phyloP scores from a whole-genome alignment of 371 early-diverging fungal species.

The Amoeboaphelidium protococcarum region DNA sequence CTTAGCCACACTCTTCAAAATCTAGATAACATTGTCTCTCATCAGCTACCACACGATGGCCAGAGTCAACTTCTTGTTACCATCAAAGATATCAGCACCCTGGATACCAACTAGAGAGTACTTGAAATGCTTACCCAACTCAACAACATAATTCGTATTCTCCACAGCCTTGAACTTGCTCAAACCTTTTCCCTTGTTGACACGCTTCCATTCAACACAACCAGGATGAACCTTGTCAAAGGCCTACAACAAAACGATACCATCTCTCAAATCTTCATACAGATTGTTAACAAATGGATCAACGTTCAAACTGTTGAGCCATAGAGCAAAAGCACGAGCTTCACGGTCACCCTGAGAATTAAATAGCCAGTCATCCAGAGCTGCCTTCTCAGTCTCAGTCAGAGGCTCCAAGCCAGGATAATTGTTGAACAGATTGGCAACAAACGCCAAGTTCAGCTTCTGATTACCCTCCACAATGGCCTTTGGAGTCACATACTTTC shows the following conservation, averaged over 20 bases:
- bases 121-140: slow-evolving; percentile 47
- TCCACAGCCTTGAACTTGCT: slow-evolving; percentile 83
- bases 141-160: slow-evolving; percentile 75
- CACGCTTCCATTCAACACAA: slow-evolving; percentile 63
- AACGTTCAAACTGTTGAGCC: slow-evolving; percentile 30
- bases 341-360: slow-evolving; percentile 73
- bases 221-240: slow-evolving; percentile 73
- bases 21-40: slow-evolving; percentile 81
- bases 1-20: slow-evolving; percentile 50
- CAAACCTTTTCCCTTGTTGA: slow-evolving; percentile 31
- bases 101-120: slow-evolving; percentile 85
- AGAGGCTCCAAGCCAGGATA: slow-evolving; percentile 74
- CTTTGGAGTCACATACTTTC: slow-evolving; percentile 75
- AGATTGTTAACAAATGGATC: slow-evolving; percentile 80
- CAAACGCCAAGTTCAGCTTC: slow-evolving; percentile 83
- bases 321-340: slow-evolving; percentile 25
- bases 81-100: slow-evolving; percentile 79
- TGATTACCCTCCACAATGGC: slow-evolving; percentile 76
- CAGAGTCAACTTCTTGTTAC: slow-evolving; percentile 54
- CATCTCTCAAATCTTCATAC: slow-evolving; percentile 53
- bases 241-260: slow-evolving; percentile 56
- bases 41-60: slow-evolving; percentile 85
- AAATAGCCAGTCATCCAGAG: slow-evolving; percentile 54
- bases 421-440: slow-evolving; percentile 78
- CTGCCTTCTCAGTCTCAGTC: slow-evolving; percentile 55